These are phyloP conservation scores for Auricularia cornea DNA, from an alignment of 768 basidiomycete species.

Conservation along the genomic window DNA sequence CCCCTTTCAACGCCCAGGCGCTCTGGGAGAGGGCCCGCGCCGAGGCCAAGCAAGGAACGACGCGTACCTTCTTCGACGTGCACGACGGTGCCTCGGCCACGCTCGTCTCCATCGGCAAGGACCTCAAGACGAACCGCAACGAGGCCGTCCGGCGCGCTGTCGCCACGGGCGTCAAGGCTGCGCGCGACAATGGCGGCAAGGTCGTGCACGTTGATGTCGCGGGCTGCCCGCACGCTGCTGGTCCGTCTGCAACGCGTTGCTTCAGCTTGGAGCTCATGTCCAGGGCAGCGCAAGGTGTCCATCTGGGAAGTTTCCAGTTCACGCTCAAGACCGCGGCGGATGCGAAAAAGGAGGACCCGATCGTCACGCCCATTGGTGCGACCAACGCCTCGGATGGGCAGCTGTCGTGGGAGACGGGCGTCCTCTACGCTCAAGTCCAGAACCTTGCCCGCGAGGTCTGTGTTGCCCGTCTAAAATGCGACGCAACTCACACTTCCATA, in stretches of 20 bases:
- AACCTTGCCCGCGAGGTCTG: conserved; percentile 71
- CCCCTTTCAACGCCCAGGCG: conserved; percentile 36
- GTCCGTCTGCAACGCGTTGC: conserved; percentile 31
- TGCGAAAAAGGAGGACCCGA: conserved; percentile 39
- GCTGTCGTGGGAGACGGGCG: conserved; percentile 63
- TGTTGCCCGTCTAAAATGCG: neutral
- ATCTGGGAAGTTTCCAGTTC: conserved; percentile 69
- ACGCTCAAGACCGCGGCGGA: conserved; percentile 71
- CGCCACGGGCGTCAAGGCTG: neutral
- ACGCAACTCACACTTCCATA: conserved; percentile 18
- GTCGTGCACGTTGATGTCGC: conserved; percentile 55
- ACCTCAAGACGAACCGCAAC: neutral
- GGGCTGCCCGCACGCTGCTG: conserved; percentile 67
- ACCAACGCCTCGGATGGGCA: conserved; percentile 30
- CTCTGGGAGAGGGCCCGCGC: conserved; percentile 47
- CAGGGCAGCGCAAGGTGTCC: conserved; percentile 74
- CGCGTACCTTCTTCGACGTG: conserved; percentile 54
- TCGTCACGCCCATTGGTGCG: conserved; percentile 40
- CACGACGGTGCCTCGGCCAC: conserved; percentile 5
- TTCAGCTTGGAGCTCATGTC: too few species aligned
- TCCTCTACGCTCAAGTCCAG: conserved; percentile 66
- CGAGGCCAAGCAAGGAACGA: conserved; percentile 47
- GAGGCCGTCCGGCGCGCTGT: neutral
- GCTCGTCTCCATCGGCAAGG: neutral
- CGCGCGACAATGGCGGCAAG: conserved; percentile 36